Base-by-base conservation (phyloP, 305 asterid genomes). In the Fraxinus sp. region DNA sequence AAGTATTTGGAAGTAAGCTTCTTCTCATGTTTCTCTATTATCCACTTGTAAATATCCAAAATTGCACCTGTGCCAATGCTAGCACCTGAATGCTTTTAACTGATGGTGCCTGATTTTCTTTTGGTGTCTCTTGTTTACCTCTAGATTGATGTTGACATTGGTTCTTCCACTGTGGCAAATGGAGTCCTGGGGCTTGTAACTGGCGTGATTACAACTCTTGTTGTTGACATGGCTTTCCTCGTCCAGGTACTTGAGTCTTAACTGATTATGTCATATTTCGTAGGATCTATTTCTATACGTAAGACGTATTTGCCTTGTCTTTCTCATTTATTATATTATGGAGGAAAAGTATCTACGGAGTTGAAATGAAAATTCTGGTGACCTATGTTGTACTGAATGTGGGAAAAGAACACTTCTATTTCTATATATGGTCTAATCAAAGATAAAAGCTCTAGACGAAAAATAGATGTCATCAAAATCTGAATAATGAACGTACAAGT, bases 151-250 rank as follows among this genome's bases (percentile, higher is more conserved):
- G 93, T 94, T 55, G 99, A 94, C 85, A 93, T 95, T 83, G 98
- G 99, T 80, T 95, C 99, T 52, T 95, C 98, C 46, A 91, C 99
- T 13, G 98, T 93, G 74, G 98, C 98, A 78, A 95, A 93, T 81
- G 99, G 99, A 82, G 99, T 95, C 18, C 83, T 95, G 88, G 99
- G 99, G 78, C 52, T 41, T 41, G 52, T 41, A 41, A 41, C 2
- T 41, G 52, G 52, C 52, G 52, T 41, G 52, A 41, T 41, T 41
- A 41, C 52, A 41, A 41, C 98, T 33, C 93, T 94, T 44, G 99
- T 94, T 2, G 97, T 97, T 41, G 99, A 97, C 87, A 92, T 97
- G 98, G 98, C 99, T 46, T 97, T 97, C 86, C 93, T 94, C 78
- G 90, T 97, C 80, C 99, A 94, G 97, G 99, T 96, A 86, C 68